Evolutionary conservation across 176 grass and related monocot genomes (phyloP), one percentile per base, ranked within the genome.

Genomic region (Carex littledalei): DNA sequence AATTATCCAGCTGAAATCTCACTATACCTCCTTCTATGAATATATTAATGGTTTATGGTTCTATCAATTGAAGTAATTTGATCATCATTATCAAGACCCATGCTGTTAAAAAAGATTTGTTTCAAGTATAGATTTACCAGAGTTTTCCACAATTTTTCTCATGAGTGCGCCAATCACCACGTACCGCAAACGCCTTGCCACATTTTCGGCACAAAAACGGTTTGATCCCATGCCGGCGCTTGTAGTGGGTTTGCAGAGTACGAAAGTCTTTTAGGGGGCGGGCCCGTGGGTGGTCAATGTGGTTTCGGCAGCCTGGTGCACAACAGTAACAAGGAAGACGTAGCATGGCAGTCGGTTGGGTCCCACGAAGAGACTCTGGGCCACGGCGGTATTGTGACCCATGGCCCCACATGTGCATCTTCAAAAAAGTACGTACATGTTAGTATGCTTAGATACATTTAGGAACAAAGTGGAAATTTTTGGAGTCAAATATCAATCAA

Each of bases 401-500:
- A 81, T 93, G 91, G 26, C 88, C 91, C 91, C 91, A 93, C 91
- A 93, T 93, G 72, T 93, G 91, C 91, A 93, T 93, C 91, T 93
- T 8, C 29, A 31, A n/a, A 6, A 63, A 54, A 18, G 14, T 14
- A 57, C 73, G 17, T 14, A 57, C 73, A 32, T 54, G 45, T 77
- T 55, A 77, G 73, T 77, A 77, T 31, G 50, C 12, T 55, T 71
- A 9, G 15, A 2, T 17, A 29, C 12, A 55, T 77, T 34, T 6
- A 14, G 71, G n/a, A 14, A 53, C 11, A 15, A 75, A 52, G 47
- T 12, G 7, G 45, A 52, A 75, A 68, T 29, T 65, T 47, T 47
- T 47, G 45, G 8, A 35, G 34, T 4, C 34, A 35, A 35, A 35
- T 35, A 35, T 35, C 34, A 35, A 35, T 35, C 3, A 35, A 35